These are phyloP conservation scores for Zychaea mexicana DNA, from an alignment of 371 early-diverging fungal species.

Conservation along the genomic window DNA sequence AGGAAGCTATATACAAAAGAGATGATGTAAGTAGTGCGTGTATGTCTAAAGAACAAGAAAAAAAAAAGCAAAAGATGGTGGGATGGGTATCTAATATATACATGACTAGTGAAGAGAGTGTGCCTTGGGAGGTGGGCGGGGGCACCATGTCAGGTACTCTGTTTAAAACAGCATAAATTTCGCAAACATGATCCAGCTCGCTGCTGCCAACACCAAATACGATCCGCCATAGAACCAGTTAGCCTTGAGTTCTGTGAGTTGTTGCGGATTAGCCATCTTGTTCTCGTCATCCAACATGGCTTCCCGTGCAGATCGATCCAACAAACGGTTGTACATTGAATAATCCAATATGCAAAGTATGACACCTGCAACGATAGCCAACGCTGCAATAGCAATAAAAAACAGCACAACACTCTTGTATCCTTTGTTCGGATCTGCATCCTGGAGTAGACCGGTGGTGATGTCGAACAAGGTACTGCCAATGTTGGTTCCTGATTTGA, in stretches of 20 bases:
- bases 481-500: conserved; percentile 68
- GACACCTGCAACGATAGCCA: conserved; percentile 45
- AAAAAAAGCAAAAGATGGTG: too few relatives aligned
- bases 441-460: conserved; percentile 65
- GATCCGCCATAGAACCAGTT: conserved; percentile 56
- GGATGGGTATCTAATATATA: background rate
- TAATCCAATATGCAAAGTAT: conserved; percentile 44
- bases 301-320: conserved; percentile 35
- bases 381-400: conserved; percentile 47
- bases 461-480: conserved; percentile 71
- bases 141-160: too few relatives aligned
- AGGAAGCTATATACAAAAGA: too few relatives aligned
- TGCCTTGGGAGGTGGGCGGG: background rate
- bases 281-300: conserved; percentile 11
- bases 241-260: conserved; percentile 17
- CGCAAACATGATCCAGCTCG: conserved; percentile 58
- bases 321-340: conserved; percentile 43
- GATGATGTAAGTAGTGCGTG: too few relatives aligned
- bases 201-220: conserved; percentile 31
- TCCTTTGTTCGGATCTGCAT: conserved; percentile 43
- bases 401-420: conserved; percentile 61
- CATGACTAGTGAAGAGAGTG: background rate
- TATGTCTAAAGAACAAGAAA: too few relatives aligned
- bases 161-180: conserved; percentile 29
- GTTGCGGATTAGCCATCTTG: background rate